These are phyloP conservation scores for Bidens hawaiensis DNA, from an alignment of 140 eudicot species.

Conservation along the genomic window DNA sequence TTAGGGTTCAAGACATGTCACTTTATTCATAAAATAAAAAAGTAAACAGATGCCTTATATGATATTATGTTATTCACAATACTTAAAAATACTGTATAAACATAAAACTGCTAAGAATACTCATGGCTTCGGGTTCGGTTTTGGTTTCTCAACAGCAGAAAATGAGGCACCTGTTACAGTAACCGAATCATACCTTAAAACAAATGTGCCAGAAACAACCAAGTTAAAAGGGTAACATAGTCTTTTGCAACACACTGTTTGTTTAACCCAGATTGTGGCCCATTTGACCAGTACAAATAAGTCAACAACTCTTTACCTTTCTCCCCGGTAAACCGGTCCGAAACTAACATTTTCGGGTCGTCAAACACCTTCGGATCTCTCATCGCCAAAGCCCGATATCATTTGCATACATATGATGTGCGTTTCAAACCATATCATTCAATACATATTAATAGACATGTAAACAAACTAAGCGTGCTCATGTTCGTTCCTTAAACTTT, in stretches of 20 bases:
- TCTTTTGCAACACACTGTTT: constrained; percentile 77
- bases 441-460: too few species aligned
- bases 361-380: constrained; percentile 55
- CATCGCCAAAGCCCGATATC: constrained; percentile 66
- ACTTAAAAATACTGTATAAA: neutral
- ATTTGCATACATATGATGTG: too few species aligned
- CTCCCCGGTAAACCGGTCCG: constrained; percentile 44
- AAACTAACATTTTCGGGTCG: constrained; percentile 50
- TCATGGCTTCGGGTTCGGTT: too few species aligned
- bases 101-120: neutral
- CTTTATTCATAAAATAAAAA: neutral
- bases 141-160: constrained; percentile 33
- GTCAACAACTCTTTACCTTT: constrained; percentile 50
- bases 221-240: constrained; percentile 49
- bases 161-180: constrained; percentile 33
- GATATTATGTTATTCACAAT: constrained; percentile 8
- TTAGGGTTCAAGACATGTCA: too few species aligned
- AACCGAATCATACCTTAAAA: constrained; percentile 59
- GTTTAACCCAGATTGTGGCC: constrained; percentile 70
- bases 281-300: constrained; percentile 78
- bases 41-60: neutral
- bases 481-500: too few species aligned
- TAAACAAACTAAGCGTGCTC: too few species aligned
- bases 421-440: too few species aligned
- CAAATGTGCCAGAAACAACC: constrained; percentile 54